phyloP scores from a whole-genome alignment of 2,329 filamentous ascomycete genomes.

The Claviceps quebecensis region DNA sequence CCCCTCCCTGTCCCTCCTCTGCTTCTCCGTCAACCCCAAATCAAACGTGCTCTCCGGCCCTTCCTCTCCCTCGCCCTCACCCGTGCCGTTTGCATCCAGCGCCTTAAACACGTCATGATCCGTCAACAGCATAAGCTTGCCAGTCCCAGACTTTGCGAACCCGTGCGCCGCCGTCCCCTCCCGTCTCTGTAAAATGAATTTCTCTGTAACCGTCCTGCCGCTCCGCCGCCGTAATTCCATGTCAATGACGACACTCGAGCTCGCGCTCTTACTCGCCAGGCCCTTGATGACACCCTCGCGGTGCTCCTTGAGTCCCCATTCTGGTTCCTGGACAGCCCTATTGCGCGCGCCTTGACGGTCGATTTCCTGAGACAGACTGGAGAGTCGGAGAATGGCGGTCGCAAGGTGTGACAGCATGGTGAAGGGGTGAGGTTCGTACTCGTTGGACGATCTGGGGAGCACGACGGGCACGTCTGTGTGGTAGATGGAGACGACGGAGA shows the following conservation, averaged over 20 bases:
- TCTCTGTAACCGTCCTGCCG: slow-evolving; percentile 62
- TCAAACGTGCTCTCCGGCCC: slow-evolving; percentile 68
- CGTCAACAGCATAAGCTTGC: slow-evolving; percentile 46
- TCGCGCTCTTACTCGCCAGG: slow-evolving; percentile 30
- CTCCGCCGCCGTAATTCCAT: slow-evolving; percentile 80
- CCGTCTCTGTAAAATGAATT: slow-evolving; percentile 33
- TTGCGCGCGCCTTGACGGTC: slow-evolving; percentile 62
- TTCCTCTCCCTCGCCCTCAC: slow-evolving; percentile 34
- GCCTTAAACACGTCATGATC: slow-evolving; percentile 60
- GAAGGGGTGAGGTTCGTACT: slow-evolving; percentile 55
- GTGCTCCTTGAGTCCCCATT: slow-evolving; percentile 64
- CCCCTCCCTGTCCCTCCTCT: slow-evolving; percentile 70
- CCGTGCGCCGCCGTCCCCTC: slow-evolving; percentile 6
- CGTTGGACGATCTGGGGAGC: slow-evolving; percentile 26
- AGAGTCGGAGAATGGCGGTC: slow-evolving; percentile 68
- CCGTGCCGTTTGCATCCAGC: slow-evolving; percentile 21
- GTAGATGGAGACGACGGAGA: slow-evolving; percentile 66
- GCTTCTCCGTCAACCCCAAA: slow-evolving; percentile 77
- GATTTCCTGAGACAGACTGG: slow-evolving; percentile 61
- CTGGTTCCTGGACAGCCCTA: slow-evolving; percentile 59
- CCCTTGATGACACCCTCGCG: slow-evolving; percentile 68
- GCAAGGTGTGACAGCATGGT: slow-evolving; percentile 68
- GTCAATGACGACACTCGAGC: slow-evolving; percentile 52
- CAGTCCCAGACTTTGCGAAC: slow-evolving; percentile 10
- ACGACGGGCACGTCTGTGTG: slow-evolving; percentile 63